A percentile compares a stretch with the other conserved stretches of the same genome.
phyloP scores from a whole-genome alignment of 2,329 filamentous ascomycete genomes.

The Coniosporium tulheliwenetii region DNA sequence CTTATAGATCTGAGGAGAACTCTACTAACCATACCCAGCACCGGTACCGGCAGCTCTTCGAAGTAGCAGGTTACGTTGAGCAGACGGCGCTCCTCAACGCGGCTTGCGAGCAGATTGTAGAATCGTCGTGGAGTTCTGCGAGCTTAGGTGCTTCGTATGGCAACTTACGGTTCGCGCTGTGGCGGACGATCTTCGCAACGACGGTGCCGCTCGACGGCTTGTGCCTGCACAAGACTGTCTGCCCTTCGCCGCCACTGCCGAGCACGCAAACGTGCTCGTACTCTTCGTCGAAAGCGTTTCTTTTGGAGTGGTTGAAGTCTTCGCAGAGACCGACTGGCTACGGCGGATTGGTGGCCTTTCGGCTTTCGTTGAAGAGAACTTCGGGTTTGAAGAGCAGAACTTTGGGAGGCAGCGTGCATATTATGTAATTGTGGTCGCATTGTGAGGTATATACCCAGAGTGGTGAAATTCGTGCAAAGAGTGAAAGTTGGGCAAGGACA shows the following conservation, averaged over 20 bases:
- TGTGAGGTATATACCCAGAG: no score
- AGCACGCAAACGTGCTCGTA: background rate
- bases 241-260: background rate
- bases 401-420: no score
- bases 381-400: no score
- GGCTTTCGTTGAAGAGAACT: no score
- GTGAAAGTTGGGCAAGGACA: no score
- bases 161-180: background rate
- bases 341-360: no score
- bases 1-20: background rate
- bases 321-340: background rate
- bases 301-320: background rate
- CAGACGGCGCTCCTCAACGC: background rate
- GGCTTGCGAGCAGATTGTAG: background rate
- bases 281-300: background rate
- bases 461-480: no score
- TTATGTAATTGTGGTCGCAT: no score
- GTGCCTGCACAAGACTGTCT: background rate
- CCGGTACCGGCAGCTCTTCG: constrained; percentile 1
- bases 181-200: background rate
- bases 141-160: background rate
- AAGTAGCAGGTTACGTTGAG: constrained; percentile 2
- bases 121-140: constrained; percentile 1
- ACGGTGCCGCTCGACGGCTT: background rate
- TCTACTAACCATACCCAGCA: background rate